Base-by-base conservation (phyloP, 164 flowering plant genomes). In the Annona squamosa region DNA sequence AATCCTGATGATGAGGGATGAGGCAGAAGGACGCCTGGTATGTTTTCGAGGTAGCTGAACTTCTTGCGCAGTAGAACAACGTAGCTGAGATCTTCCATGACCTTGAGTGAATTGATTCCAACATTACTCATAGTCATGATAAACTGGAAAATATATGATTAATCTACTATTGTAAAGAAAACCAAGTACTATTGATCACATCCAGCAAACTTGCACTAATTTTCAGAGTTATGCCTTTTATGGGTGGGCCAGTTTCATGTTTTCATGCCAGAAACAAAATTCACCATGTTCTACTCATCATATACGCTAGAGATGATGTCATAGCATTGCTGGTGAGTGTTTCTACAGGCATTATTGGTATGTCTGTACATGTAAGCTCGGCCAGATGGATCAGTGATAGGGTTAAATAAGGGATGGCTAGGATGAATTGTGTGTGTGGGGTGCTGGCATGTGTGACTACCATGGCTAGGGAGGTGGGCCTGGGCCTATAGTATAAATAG, bases 1-100 rank as follows among this genome's bases (percentile, higher is more conserved):
- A 82, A 86, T 18, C 89, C 75, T 0, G 91, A 77, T n/a, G 97
- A 85, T 48, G 93, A 90, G 56, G 99, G 99, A 79, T 95, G 99
- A 2, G 99, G 99, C 52, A 95, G 67, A 26, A 95, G 94, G 18
- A 92, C 98, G 4, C 99, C 98, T 0, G 99, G 98, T 46, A 95
- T 93, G 90, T 92, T 92, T 47, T 89, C 99, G 0, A 95, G 88
- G 87, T 91, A 89, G 80, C 87, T 80, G 77, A 91, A 86, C 77
- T 90, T 91, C 87, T 91, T 91, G 47, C 96, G 76, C 48, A 92
- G 85, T 73, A 84, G 70, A 46, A 93, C 88, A 0, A 92, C 89
- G 67, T 87, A 91, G 88, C 85, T 92, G 65, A 89, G 77, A 78
- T 95, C 99, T 80, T 95, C 99, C 75, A 84, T 78, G 47, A 94